Evolutionary conservation across 257 asterid genomes (phyloP).

Genomic region (Scutellaria baicalensis): DNA sequence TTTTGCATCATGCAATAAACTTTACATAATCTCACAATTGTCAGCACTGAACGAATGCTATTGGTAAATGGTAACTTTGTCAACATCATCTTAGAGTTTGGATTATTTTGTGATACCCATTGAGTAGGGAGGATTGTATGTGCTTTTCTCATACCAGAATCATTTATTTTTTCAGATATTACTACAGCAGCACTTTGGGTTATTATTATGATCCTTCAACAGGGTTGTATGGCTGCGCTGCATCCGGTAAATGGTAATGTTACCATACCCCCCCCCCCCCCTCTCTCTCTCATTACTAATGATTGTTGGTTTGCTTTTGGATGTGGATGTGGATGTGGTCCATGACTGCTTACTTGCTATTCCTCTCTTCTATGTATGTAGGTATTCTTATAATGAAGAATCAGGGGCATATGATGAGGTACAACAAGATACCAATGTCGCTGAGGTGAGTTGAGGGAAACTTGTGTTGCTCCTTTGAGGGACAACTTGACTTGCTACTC

Average conservation of each 20-base stretch:
- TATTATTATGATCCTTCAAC: constrained; percentile 90
- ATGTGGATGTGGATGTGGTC: neutral
- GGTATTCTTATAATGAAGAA: constrained; percentile 73
- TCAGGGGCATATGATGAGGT: constrained; percentile 65
- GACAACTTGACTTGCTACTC: neutral
- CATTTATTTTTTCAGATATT: constrained; percentile 47
- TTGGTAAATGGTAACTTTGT: neutral
- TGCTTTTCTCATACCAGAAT: neutral
- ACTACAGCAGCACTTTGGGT: constrained; percentile 86
- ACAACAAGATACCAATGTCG: constrained; percentile 29
- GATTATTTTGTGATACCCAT: neutral
- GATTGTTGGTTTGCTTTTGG: neutral
- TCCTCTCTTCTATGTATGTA: constrained; percentile 5
- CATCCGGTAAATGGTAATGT: constrained; percentile 81
- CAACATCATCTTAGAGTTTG: neutral
- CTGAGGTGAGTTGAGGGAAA: constrained; percentile 23
- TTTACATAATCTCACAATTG: neutral
- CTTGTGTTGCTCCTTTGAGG: neutral
- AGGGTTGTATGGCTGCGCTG: constrained; percentile 75
- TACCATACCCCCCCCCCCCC: neutral
- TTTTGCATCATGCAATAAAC: neutral
- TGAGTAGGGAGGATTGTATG: neutral
- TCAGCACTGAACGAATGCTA: neutral
- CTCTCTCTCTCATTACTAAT: neutral
- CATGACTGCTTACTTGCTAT: constrained; percentile 2